Evolutionary conservation across 208 protist species (phyloP), one percentile per base, ranked within the genome.

Genomic region (Wallacemonas sp.): DNA sequence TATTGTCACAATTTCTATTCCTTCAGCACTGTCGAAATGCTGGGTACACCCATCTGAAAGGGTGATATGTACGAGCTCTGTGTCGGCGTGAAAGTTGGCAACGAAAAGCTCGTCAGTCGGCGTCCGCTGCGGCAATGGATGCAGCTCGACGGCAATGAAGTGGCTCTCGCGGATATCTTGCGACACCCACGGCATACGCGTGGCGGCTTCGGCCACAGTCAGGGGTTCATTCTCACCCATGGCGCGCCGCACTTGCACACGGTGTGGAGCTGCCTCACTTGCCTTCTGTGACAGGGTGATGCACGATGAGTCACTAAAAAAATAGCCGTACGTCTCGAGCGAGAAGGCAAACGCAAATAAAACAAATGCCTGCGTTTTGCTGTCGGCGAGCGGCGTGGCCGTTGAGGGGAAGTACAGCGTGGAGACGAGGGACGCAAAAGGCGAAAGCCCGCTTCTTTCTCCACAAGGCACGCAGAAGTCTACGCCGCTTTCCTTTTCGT

Each of bases 391-490:
- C 22, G 26, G 8, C 6, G 21, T 17, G 12, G 26, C 46, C 5
- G 55, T 32, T 3, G 17, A 30, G 10, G 44, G 24, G 24, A 71
- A 71, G 17, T 29, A 44, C 15, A 81, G 30, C 26, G 42, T 63
- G 13, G 61, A 55, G 0, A 81, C 52, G 10, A 72, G 39, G 5
- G 63, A 57, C 4, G 57, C 32, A 57, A 72, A 71, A 8, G 27
- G 44, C 39, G 17, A 45, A 5, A 76, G 50, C 15, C 42, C 46
- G 15, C 57, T 34, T 26, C 46, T 71, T 19, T 50, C 64, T 17
- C 57, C 66, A 50, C 75, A 81, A 9, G 0, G 37, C 24, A 68
- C 34, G 52, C 75, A 81, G 24, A 71, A 63, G 58, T 81, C 75
- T 22, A 54, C 63, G 4, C 75, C 75, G 19, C 33, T 80, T 37